These are phyloP conservation scores for Irpex lacteus DNA, from an alignment of 1,284 basidiomycete genomes.

Conservation along the genomic window DNA sequence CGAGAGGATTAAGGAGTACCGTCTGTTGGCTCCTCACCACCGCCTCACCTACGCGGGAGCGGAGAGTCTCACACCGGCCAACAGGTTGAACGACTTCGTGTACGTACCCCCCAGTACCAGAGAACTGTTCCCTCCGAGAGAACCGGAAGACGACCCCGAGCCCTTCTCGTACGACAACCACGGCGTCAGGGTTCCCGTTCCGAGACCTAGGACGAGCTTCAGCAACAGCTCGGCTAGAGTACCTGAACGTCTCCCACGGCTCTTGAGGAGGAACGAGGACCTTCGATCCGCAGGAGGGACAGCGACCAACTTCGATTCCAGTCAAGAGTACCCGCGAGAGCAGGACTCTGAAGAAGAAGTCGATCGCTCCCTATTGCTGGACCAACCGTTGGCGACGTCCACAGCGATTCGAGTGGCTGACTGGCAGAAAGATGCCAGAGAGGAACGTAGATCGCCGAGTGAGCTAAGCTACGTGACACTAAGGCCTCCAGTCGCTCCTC, in stretches of 20 bases:
- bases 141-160: background rate
- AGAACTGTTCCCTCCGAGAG: background rate
- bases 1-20: background rate
- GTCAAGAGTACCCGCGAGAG: too few species aligned
- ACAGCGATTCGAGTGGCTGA: too few species aligned
- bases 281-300: too few species aligned
- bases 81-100: background rate
- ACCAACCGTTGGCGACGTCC: too few species aligned
- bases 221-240: background rate
- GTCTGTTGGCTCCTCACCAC: background rate
- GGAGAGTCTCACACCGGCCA: background rate
- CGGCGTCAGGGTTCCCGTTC: background rate
- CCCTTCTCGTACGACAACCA: background rate
- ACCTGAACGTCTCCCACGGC: background rate
- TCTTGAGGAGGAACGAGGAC: background rate
- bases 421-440: too few species aligned
- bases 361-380: too few species aligned
- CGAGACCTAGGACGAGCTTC: background rate
- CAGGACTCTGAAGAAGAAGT: too few species aligned
- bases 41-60: background rate
- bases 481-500: too few species aligned
- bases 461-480: too few species aligned
- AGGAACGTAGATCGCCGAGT: too few species aligned
- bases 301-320: too few species aligned
- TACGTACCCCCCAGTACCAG: background rate